phyloP scores from a whole-genome alignment of 2,329 filamentous ascomycete genomes.

The Talaromyces albobiverticillius region DNA sequence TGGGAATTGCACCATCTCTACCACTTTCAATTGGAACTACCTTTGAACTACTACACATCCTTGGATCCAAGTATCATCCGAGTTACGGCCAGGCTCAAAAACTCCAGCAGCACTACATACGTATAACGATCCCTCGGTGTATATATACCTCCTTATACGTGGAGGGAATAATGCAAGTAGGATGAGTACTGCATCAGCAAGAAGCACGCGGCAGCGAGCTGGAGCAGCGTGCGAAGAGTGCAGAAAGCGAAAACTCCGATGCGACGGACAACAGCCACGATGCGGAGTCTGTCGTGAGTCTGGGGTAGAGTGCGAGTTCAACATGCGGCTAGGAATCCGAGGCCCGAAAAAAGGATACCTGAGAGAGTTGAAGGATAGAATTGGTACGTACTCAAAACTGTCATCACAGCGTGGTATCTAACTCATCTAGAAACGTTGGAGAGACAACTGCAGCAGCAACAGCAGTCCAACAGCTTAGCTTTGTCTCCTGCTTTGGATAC shows the following conservation, averaged over 20 bases:
- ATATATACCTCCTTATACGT: background rate
- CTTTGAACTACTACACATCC: no score
- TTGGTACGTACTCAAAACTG: background rate
- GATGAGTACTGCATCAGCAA: background rate
- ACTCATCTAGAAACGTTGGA: background rate
- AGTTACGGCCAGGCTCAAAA: no score
- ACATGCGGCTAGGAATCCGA: conserved; percentile 13
- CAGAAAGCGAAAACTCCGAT: conserved; percentile 56
- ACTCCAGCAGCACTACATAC: no score
- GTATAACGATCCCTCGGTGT: no score
- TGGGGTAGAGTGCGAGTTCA: conserved; percentile 14
- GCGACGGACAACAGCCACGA: conserved; percentile 53
- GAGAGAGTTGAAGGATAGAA: conserved; percentile 15
- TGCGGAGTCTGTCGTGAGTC: conserved; percentile 32
- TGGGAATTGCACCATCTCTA: no score
- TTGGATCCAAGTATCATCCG: no score
- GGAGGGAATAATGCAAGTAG: background rate
- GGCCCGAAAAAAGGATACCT: conserved; percentile 22
- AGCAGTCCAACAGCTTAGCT: background rate
- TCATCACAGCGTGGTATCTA: background rate
- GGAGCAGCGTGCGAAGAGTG: conserved; percentile 31
- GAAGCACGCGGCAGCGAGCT: conserved; percentile 7
- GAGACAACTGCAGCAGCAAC: background rate
- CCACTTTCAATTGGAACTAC: no score
- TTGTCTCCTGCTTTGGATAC: background rate